A percentile compares a stretch with the other conserved stretches of the same genome.
Evolutionary conservation across 2,329 filamentous ascomycete species (phyloP).

Genomic region (Phoma herbarum): DNA sequence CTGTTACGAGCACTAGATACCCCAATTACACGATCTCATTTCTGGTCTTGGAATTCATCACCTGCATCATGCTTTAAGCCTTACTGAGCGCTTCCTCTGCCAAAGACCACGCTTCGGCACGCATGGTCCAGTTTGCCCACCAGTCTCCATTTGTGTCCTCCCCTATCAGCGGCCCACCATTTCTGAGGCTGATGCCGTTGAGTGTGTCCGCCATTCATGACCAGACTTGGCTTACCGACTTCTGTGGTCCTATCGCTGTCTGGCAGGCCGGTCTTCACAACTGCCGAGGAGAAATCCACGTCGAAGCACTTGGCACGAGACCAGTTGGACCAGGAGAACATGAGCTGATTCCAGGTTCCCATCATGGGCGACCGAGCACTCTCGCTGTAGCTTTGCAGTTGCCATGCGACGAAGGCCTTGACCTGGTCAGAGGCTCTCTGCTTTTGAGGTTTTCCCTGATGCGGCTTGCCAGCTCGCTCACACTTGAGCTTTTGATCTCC

Average conservation of each 20-base stretch:
- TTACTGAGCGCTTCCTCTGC: background rate
- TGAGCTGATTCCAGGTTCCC: background rate
- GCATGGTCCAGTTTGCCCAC: background rate
- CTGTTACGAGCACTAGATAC: slow-evolving; percentile 4
- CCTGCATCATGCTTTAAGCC: background rate
- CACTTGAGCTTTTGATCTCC: background rate
- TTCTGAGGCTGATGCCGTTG: background rate
- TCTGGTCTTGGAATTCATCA: no score
- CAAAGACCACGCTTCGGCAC: background rate
- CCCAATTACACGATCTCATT: background rate
- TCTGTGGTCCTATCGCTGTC: background rate
- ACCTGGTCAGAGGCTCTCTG: background rate
- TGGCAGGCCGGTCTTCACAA: background rate
- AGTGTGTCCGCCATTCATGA: background rate
- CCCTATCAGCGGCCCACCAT: background rate
- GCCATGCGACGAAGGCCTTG: background rate
- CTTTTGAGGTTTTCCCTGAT: background rate
- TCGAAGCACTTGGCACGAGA: background rate
- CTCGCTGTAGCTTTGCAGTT: background rate
- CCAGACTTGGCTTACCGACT: background rate
- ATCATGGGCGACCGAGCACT: background rate
- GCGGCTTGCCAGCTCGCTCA: background rate
- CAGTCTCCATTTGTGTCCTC: background rate
- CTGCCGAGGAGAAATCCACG: background rate
- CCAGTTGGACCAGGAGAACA: background rate